Evolutionary conservation across 2,329 filamentous ascomycete species (phyloP).

Genomic region (Diaporthe sp.): DNA sequence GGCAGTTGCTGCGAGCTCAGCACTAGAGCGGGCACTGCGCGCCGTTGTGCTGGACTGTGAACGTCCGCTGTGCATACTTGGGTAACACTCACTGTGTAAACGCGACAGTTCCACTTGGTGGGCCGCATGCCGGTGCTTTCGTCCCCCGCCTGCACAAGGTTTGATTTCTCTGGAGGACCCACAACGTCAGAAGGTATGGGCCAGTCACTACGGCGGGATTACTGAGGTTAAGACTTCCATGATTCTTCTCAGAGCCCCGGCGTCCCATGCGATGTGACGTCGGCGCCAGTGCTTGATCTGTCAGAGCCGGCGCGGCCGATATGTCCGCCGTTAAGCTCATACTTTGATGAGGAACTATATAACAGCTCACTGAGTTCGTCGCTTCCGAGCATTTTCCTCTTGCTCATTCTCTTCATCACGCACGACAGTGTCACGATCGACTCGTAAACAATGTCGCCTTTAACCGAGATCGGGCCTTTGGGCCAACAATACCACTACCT

Average conservation of each 20-base stretch:
- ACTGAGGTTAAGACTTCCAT: not conserved
- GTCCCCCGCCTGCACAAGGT: not conserved
- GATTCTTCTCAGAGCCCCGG: not conserved
- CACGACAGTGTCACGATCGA: not conserved
- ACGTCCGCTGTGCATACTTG: not conserved
- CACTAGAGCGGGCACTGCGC: not conserved
- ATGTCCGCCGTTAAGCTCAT: not conserved
- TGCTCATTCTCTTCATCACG: not conserved
- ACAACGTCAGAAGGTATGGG: not conserved
- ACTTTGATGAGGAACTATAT: conserved; percentile 7
- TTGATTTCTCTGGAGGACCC: not conserved
- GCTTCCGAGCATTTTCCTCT: not conserved
- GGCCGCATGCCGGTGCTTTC: not conserved
- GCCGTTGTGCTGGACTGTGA: no score
- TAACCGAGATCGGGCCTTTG: not conserved
- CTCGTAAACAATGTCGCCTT: not conserved
- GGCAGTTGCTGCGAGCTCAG: not conserved
- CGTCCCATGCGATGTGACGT: conserved; percentile 7
- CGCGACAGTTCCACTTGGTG: not conserved
- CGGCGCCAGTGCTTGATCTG: not conserved
- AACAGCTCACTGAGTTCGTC: not conserved
- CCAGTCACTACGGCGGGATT: not conserved
- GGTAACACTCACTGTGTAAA: not conserved
- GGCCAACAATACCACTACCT: conserved; percentile 1
- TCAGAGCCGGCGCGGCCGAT: not conserved